Percentiles rank a stretch among this genome's conserved stretches.
Evolutionary conservation across 1,284 basidiomycete genomes (phyloP).

Genomic region (Melampsora larici-populina): DNA sequence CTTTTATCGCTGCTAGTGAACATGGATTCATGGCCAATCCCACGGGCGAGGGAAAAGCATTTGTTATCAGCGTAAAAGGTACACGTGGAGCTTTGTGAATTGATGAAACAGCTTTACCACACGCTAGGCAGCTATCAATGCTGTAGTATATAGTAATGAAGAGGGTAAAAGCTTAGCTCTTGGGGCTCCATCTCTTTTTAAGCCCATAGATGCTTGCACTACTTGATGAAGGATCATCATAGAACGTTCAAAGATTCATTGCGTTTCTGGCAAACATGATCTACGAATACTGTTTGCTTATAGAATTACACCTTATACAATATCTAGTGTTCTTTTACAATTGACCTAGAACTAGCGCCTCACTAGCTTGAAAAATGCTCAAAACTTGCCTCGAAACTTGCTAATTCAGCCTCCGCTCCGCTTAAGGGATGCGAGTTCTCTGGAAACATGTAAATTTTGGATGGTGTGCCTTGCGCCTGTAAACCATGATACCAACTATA

Average conservation of each 20-base stretch:
- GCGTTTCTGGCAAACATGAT: too few relatives aligned
- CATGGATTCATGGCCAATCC: constrained; percentile 56
- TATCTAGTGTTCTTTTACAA: too few relatives aligned
- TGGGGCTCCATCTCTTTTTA: too few relatives aligned
- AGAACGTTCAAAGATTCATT: too few relatives aligned
- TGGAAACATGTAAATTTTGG: constrained; percentile 65
- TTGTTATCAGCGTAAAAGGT: constrained; percentile 53
- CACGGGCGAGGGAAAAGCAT: constrained; percentile 63
- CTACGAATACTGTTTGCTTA: too few relatives aligned
- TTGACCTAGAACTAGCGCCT: constrained; percentile 43
- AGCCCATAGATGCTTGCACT: too few relatives aligned
- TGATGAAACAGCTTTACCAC: neutral
- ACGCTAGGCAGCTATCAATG: too few relatives aligned
- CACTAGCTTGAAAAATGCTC: constrained; percentile 58
- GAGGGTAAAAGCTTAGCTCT: too few relatives aligned
- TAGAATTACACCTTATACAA: too few relatives aligned
- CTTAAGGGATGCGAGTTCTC: constrained; percentile 65
- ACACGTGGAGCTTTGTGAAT: neutral
- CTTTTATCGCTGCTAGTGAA: constrained; percentile 17
- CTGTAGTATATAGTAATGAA: too few relatives aligned
- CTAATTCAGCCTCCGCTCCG: constrained; percentile 61
- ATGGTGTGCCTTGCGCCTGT: constrained; percentile 58
- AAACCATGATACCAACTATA: constrained; percentile 63
- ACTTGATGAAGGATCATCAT: too few relatives aligned
- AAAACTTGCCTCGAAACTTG: constrained; percentile 60